phyloP scores from a whole-genome alignment of 225 moss, liverwort and hornwort genomes.

The Climacium dendroides region DNA sequence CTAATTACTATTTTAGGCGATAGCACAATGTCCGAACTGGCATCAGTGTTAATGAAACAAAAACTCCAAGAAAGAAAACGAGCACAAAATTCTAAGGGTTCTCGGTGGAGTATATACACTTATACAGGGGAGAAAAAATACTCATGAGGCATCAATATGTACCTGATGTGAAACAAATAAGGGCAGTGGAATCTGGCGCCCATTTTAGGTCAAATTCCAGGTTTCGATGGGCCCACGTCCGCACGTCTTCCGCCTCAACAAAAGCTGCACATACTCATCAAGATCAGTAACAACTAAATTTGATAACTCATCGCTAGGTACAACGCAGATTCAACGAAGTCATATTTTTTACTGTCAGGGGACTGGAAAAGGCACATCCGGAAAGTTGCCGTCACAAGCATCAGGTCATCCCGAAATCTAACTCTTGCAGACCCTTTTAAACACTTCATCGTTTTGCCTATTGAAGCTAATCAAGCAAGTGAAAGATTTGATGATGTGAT shows the following conservation, averaged over 20 bases:
- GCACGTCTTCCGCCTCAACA: constrained; percentile 55
- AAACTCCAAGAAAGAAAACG: not conserved
- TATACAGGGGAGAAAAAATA: not conserved
- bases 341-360: not conserved
- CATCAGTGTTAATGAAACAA: not conserved
- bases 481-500: not conserved
- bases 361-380: not conserved
- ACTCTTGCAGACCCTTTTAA: not conserved
- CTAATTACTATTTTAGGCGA: not conserved
- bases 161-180: constrained; percentile 99
- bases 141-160: not conserved
- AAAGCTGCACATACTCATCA: constrained; percentile 27
- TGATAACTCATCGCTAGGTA: not conserved
- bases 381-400: not conserved
- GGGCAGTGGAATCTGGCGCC: constrained; percentile 49
- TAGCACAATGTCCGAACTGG: not conserved
- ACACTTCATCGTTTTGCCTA: not conserved
- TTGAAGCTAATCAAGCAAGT: not conserved
- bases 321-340: not conserved
- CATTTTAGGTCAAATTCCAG: constrained; percentile 36
- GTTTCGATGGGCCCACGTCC: constrained; percentile 21
- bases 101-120: not conserved
- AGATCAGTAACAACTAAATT: not conserved
- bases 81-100: not conserved
- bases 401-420: not conserved